A percentile compares a stretch with the other conserved stretches of the same genome.
These are phyloP conservation scores for Rubroboletus satanas DNA, from an alignment of 768 basidiomycete genomes.

Conservation along the genomic window DNA sequence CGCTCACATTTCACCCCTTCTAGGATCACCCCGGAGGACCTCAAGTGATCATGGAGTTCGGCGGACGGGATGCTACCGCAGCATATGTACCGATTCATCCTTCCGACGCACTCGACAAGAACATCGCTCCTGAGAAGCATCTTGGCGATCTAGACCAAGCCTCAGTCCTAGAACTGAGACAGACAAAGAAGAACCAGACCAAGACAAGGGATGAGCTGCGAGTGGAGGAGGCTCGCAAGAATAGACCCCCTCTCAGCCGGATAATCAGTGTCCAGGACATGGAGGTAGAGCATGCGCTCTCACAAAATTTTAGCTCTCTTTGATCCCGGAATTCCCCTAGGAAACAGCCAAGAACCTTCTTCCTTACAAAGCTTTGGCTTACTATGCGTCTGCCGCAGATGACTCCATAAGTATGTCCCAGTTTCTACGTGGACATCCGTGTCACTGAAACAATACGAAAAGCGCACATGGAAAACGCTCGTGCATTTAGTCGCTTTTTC, in stretches of 20 bases:
- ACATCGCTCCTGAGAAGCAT: constrained; percentile 66
- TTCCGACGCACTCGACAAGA: constrained; percentile 70
- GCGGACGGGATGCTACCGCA: constrained; percentile 77
- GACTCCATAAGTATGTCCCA: constrained; percentile 69
- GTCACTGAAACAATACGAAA: constrained; percentile 10
- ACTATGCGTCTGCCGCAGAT: constrained; percentile 84
- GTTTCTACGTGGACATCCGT: constrained; percentile 9
- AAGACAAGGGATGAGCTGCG: constrained; percentile 71
- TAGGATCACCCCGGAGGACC: constrained; percentile 81
- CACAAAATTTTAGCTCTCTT: neutral
- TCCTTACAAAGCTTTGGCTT: constrained; percentile 71
- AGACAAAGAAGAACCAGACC: constrained; percentile 37
- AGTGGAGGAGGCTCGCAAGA: constrained; percentile 55
- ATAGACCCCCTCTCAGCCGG: constrained; percentile 61
- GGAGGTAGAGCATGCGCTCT: constrained; percentile 47
- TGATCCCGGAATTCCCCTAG: constrained; percentile 32
- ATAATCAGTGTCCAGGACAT: constrained; percentile 79
- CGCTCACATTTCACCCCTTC: neutral
- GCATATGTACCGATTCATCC: constrained; percentile 84
- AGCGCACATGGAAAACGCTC: constrained; percentile 68
- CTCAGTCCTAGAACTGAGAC: constrained; percentile 37
- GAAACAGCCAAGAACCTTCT: constrained; percentile 69
- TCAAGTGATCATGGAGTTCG: constrained; percentile 78
- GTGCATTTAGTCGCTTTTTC: constrained; percentile 82
- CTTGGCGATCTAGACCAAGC: constrained; percentile 59